Percentiles rank a stretch among this genome's conserved stretches.
Evolutionary conservation across 768 basidiomycete species (phyloP).

Genomic region (Hemileccinum impolitum): DNA sequence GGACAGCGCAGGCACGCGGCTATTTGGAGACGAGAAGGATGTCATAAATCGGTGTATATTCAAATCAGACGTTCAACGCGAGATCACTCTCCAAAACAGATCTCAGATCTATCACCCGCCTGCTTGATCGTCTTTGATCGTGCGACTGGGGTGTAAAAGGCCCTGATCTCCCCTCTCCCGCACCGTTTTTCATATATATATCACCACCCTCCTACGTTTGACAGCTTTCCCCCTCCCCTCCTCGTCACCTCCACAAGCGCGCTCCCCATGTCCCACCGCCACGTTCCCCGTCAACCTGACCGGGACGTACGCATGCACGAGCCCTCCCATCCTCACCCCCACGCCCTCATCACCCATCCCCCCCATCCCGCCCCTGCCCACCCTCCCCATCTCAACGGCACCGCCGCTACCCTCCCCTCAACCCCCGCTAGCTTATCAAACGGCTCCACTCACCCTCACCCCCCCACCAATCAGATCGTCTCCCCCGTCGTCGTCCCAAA

Average conservation of each 20-base stretch:
- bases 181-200: constrained; percentile 54
- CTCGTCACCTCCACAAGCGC: constrained; percentile 34
- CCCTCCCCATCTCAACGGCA: constrained; percentile 55
- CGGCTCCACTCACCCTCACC: constrained; percentile 37
- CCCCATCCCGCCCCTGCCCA: constrained; percentile 32
- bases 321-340: constrained; percentile 41
- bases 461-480: constrained; percentile 37
- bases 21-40: constrained; percentile 41
- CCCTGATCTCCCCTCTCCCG: constrained; percentile 43
- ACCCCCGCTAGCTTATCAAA: constrained; percentile 45
- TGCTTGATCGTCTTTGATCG: constrained; percentile 63
- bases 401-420: constrained; percentile 38
- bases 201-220: constrained; percentile 41
- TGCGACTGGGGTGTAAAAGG: constrained; percentile 46
- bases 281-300: constrained; percentile 56
- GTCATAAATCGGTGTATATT: constrained; percentile 32
- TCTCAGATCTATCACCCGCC: constrained; percentile 34
- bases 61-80: constrained; percentile 40
- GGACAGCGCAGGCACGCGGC: constrained; percentile 53
- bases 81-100: constrained; percentile 35
- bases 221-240: constrained; percentile 50
- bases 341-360: constrained; percentile 41
- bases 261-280: constrained; percentile 55
- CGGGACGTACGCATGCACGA: constrained; percentile 67
- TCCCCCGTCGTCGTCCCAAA: constrained; percentile 47